These are phyloP conservation scores for Sporothrix schenckii DNA, from an alignment of 2,329 filamentous ascomycete genomes.

Conservation along the genomic window DNA sequence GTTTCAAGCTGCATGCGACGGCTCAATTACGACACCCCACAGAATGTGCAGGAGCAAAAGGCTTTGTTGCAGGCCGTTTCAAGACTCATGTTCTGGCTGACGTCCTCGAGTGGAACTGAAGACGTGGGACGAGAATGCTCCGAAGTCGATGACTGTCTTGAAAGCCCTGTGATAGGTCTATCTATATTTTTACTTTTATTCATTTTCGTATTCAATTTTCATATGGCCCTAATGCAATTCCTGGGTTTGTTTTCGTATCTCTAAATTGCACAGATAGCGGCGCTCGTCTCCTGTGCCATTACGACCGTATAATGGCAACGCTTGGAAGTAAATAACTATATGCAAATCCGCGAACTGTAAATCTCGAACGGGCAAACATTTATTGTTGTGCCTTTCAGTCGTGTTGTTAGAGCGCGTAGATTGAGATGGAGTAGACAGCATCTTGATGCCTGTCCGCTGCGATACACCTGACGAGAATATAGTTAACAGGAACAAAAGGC, in stretches of 20 bases:
- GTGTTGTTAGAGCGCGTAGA: too few species aligned
- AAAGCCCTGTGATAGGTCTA: neutral
- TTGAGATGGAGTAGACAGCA: too few species aligned
- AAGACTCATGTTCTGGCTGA: neutral
- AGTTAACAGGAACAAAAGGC: too few species aligned
- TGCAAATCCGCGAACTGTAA: too few species aligned
- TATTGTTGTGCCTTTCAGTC: too few species aligned
- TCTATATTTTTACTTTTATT: neutral
- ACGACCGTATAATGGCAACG: neutral
- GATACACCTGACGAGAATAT: too few species aligned
- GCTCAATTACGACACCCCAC: neutral
- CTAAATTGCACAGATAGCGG: neutral
- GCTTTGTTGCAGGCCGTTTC: neutral
- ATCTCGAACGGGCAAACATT: too few species aligned
- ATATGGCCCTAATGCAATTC: too few species aligned
- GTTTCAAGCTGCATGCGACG: neutral
- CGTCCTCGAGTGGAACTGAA: neutral
- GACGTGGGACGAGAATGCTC: neutral
- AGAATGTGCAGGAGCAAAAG: neutral
- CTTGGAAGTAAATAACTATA: too few species aligned
- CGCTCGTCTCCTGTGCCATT: neutral
- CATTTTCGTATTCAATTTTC: too few species aligned
- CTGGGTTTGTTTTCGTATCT: neutral
- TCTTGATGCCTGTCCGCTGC: too few species aligned
- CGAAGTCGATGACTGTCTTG: neutral